Evolutionary conservation across 2,329 filamentous ascomycete genomes (phyloP), one percentile per base, ranked within the genome.

Genomic region (Juglanconis oblonga): DNA sequence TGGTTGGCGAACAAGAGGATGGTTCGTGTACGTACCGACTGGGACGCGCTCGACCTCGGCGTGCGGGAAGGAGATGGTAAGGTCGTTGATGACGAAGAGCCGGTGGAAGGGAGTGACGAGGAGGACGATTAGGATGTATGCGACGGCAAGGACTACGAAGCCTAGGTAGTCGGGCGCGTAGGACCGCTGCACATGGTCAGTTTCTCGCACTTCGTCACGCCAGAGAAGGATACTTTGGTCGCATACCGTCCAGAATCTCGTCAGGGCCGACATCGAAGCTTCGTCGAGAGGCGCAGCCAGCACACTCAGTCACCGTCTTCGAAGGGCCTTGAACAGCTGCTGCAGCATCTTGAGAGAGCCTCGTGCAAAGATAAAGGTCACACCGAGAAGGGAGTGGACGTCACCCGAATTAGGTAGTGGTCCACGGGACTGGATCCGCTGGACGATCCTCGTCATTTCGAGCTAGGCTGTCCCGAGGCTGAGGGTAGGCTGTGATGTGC

Each of bases 141-240:
- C 84, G 5, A 80, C 77, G 7, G 92, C 69, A n/a, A 98, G 79
- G 44, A 90, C 73, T 1, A 80, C 77, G 64, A 98, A 84, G 40
- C 92, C 91, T 35, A 96, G 75, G 75, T 96, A 97, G 73, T 99
- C 95, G 5, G 91, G 86, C 10, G 91, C 90, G 78, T 97, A 95
- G 1, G 91, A 92, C 71, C 87, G 88, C 85, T 92, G 69, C 49
- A 67, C 11, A 47, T 35, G 10, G 35, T 51, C 45, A 62, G 36
- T 29, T 9, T 54, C 5, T 24, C 48, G 35, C 47, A n/a, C 62
- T 58, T 58, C 64, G 64, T 64, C 38, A 62, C 59, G 51, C 31
- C 38, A 14, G 50, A 17, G 13, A 32, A 29, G 49, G 24, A 3
- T 17, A 24, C 10, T 13, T 6, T 42, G 53, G 8, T 11, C 17